phyloP scores from a whole-genome alignment of 768 basidiomycete genomes.

The Amanita thiersii region DNA sequence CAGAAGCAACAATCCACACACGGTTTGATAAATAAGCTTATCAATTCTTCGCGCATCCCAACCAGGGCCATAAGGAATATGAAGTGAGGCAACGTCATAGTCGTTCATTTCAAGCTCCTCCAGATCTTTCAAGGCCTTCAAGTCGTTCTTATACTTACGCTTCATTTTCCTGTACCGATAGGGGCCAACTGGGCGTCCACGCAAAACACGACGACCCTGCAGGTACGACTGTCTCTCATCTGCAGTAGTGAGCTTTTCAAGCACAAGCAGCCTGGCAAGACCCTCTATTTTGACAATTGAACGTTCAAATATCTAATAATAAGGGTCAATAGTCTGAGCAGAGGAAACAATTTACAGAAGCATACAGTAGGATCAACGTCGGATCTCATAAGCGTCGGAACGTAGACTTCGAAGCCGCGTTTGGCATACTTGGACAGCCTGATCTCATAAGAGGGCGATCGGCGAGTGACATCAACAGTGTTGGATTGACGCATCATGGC shows the following conservation, averaged over 20 bases:
- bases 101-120: slow-evolving; percentile 46
- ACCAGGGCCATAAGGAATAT: slow-evolving; percentile 55
- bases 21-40: slow-evolving; percentile 50
- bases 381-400: slow-evolving; percentile 30
- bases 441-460: slow-evolving; percentile 45
- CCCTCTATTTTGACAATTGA: slow-evolving; percentile 49
- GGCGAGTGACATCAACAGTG: slow-evolving; percentile 38
- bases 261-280: slow-evolving; percentile 51
- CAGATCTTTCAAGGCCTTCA: slow-evolving; percentile 35
- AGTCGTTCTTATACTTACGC: slow-evolving; percentile 44
- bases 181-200: slow-evolving; percentile 34
- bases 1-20: slow-evolving; percentile 16
- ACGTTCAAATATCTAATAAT: slow-evolving; percentile 45
- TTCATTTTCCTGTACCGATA: slow-evolving; percentile 22
- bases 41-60: slow-evolving; percentile 51
- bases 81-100: slow-evolving; percentile 45
- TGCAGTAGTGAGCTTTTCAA: slow-evolving; percentile 46
- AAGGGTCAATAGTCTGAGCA: not conserved
- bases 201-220: slow-evolving; percentile 36
- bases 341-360: slow-evolving; percentile 1
- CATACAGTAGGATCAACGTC: slow-evolving; percentile 49
- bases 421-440: slow-evolving; percentile 37
- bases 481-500: slow-evolving; percentile 44
- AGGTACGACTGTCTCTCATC: slow-evolving; percentile 38
- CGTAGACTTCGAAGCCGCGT: slow-evolving; percentile 39